Evolutionary conservation across 306 rosid species (phyloP).

Genomic region (Prunus davidiana): DNA sequence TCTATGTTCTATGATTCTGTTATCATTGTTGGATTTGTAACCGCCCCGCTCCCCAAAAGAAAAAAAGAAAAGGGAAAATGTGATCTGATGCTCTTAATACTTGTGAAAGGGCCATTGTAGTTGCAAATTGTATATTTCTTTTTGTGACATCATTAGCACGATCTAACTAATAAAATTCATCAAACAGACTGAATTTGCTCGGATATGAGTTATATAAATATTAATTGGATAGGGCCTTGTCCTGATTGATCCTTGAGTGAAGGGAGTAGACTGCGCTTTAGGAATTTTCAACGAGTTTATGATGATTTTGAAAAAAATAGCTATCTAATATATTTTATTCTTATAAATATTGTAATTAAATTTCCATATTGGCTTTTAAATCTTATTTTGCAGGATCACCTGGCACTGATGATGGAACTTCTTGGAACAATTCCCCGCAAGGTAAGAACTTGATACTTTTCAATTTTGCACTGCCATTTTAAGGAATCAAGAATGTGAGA

Average conservation of each 20-base stretch:
- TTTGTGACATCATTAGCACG: background rate
- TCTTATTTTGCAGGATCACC: slow-evolving; percentile 58
- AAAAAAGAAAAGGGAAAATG: too few relatives aligned
- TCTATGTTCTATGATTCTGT: background rate
- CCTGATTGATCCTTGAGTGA: background rate
- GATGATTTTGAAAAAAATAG: background rate
- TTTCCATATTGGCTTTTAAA: slow-evolving; percentile 5
- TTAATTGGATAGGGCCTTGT: background rate
- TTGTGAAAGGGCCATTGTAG: background rate
- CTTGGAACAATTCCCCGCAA: slow-evolving; percentile 87
- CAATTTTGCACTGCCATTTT: background rate
- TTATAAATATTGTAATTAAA: background rate
- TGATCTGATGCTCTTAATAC: background rate
- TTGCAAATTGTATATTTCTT: background rate
- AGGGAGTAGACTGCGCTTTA: background rate
- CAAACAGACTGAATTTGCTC: background rate
- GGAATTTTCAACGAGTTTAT: background rate
- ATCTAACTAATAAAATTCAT: background rate
- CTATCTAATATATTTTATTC: background rate
- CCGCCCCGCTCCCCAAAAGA: background rate
- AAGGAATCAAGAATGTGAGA: background rate
- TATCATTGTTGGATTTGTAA: background rate
- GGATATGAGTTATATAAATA: background rate
- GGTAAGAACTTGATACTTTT: slow-evolving; percentile 30
- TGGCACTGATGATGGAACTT: slow-evolving; percentile 93